Evolutionary conservation across 257 asterid genomes (phyloP).

Genomic region (Solanum phureja): DNA sequence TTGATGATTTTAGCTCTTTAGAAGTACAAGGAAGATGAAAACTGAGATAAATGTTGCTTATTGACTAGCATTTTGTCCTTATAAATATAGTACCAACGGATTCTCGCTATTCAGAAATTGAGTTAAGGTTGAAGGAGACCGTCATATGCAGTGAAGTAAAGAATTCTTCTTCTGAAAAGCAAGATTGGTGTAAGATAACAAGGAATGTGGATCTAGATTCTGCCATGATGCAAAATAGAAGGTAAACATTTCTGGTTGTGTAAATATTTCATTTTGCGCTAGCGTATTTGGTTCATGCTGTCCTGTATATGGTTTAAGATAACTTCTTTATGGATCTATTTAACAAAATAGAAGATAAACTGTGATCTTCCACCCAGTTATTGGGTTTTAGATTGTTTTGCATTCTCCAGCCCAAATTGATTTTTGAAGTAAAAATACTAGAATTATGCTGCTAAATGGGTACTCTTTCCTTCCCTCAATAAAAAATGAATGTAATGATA

Average conservation of each 20-base stretch:
- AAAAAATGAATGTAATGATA: background rate
- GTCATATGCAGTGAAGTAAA: conserved; percentile 44
- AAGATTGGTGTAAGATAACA: conserved; percentile 78
- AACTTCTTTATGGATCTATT: background rate
- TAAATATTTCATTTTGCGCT: background rate
- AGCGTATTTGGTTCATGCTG: background rate
- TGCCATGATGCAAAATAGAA: conserved; percentile 52
- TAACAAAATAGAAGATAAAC: background rate
- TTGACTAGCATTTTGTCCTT: background rate
- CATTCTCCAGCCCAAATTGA: background rate
- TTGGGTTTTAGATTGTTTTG: background rate
- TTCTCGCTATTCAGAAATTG: conserved; percentile 51
- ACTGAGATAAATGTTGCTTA: background rate
- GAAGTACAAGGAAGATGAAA: background rate
- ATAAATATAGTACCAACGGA: conserved; percentile 52
- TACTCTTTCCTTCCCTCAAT: background rate
- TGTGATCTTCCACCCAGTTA: background rate
- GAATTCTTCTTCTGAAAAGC: conserved; percentile 34
- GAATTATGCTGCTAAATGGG: background rate
- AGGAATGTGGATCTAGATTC: conserved; percentile 64
- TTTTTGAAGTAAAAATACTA: background rate
- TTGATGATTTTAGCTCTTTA: background rate
- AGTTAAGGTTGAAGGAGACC: conserved; percentile 41
- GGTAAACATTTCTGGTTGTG: conserved; percentile 24
- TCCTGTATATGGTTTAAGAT: background rate